Conservation (phyloP, 2,329 filamentous ascomycete species). For the Venturia nashicola region DNA sequence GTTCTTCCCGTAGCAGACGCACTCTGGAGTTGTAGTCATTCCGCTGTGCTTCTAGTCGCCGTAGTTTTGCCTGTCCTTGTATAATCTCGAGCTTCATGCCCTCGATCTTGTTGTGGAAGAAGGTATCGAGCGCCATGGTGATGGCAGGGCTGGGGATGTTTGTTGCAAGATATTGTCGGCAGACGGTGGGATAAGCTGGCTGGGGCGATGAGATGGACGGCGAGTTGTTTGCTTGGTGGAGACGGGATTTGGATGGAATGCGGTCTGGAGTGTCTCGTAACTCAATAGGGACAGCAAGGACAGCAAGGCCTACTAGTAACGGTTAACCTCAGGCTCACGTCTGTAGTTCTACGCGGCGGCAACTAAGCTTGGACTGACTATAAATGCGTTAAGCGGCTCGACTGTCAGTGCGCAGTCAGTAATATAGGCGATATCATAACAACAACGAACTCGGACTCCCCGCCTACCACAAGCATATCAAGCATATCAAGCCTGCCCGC, state of each 20-base stretch:
- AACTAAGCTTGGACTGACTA: neutral
- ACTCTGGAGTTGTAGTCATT: constrained; percentile 99
- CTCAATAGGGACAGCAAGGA: neutral
- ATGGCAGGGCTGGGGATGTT: constrained; percentile 15
- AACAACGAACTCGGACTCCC: neutral
- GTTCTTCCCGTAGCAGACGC: constrained; percentile 84
- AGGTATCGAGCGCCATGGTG: constrained; percentile 96
- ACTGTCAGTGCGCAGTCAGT: neutral
- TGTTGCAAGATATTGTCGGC: neutral
- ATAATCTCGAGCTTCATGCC: constrained; percentile 99
- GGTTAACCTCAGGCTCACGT: neutral
- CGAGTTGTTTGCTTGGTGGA: neutral
- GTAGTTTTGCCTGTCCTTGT: constrained; percentile 89
- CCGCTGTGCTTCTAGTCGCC: constrained; percentile 89
- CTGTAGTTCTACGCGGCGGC: neutral
- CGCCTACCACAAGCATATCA: neutral
- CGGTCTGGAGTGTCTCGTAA: neutral
- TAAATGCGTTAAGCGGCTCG: neutral
- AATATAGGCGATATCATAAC: neutral
- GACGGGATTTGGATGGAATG: neutral
- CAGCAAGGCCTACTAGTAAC: too few relatives aligned
- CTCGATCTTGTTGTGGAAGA: constrained; percentile 99
- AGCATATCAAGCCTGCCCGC: neutral
- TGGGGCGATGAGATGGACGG: neutral
- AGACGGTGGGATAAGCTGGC: neutral